phyloP scores from a whole-genome alignment of 805 yeast genomes.

The Pichia cabralensis region DNA sequence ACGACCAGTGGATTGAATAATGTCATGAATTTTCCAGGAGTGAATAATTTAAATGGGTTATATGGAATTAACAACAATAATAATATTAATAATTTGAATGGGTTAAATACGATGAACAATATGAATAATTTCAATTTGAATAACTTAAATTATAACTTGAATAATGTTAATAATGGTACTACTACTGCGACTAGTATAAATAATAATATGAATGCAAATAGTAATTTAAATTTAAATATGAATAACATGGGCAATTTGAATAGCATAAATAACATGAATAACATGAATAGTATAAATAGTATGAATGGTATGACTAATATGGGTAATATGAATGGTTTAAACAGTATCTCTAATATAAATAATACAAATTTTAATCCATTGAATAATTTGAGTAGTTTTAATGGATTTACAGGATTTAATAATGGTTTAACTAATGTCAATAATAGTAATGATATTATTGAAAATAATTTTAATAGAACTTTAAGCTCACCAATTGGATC shows the following conservation, averaged over 20 bases:
- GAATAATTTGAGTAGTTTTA: slow-evolving; percentile 1
- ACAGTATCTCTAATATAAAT: background rate
- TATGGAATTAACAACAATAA: background rate
- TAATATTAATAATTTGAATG: background rate
- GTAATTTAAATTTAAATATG: slow-evolving; percentile 1
- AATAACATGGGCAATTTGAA: background rate
- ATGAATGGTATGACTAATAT: background rate
- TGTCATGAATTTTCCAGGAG: background rate
- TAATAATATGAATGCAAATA: background rate
- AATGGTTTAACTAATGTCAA: no score
- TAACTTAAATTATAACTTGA: background rate
- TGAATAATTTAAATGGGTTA: no score
- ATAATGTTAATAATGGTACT: background rate
- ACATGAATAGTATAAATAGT: slow-evolving; percentile 1
- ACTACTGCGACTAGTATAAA: background rate
- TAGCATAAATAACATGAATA: slow-evolving; percentile 3
- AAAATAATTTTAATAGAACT: slow-evolving; percentile 1
- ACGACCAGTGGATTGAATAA: background rate
- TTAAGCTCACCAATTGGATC: slow-evolving; percentile 5
- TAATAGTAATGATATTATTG: no score
- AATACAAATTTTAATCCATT: no score
- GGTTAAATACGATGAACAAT: background rate
- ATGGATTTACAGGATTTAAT: no score
- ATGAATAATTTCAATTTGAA: background rate
- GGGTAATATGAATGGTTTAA: background rate